phyloP scores from a whole-genome alignment of 2,329 filamentous ascomycete species.

The Tympanopsis confertula region DNA sequence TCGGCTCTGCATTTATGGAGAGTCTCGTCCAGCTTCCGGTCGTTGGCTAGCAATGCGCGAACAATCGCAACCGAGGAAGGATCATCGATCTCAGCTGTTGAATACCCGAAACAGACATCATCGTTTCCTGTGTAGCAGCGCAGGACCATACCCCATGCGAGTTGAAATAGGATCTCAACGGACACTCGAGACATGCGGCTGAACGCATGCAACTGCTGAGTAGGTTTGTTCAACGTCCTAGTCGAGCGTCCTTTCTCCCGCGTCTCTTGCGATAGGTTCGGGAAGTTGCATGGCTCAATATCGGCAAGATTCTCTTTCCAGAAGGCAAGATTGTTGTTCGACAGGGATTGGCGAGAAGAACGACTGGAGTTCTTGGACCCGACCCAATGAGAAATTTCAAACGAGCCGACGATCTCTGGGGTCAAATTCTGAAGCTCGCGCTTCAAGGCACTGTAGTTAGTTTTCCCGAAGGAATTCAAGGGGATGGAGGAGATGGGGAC shows the following conservation, averaged over 20 bases:
- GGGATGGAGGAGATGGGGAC: too few relatives aligned
- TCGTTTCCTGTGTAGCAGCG: not conserved
- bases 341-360: too few relatives aligned
- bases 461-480: too few relatives aligned
- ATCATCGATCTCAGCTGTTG: too few relatives aligned
- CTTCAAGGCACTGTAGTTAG: too few relatives aligned
- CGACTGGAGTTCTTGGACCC: too few relatives aligned
- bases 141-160: not conserved
- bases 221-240: not conserved
- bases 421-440: too few relatives aligned
- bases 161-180: not conserved
- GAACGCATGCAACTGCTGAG: not conserved
- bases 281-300: not conserved
- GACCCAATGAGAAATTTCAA: too few relatives aligned
- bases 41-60: not conserved
- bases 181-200: not conserved
- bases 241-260: not conserved
- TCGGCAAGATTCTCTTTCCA: not conserved
- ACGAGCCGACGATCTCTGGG: too few relatives aligned
- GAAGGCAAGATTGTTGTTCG: not conserved
- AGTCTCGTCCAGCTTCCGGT: not conserved
- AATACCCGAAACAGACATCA: not conserved
- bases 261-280: not conserved
- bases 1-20: not conserved
- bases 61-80: too few relatives aligned